Evolutionary conservation across 208 protist genomes (phyloP).

Genomic region (Wallacemonas sp.): DNA sequence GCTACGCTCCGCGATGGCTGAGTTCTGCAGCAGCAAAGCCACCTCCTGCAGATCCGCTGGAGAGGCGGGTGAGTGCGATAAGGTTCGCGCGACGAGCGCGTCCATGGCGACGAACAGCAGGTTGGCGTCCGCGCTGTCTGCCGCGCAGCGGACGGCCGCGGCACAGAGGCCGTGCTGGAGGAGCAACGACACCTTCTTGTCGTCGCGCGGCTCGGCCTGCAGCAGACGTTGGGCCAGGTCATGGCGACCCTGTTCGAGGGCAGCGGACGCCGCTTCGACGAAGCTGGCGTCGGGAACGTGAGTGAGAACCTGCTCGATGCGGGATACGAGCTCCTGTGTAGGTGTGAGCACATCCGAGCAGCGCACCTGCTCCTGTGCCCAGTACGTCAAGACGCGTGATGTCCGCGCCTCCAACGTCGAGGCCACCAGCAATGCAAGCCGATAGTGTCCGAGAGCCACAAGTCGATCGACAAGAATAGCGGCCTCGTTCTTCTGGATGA

Average conservation of each 20-base stretch:
- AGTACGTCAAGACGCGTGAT: conserved; percentile 21
- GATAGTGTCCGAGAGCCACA: conserved; percentile 24
- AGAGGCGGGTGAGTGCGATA: background rate
- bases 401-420: conserved; percentile 22
- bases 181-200: conserved; percentile 28
- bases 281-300: conserved; percentile 25
- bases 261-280: conserved; percentile 34
- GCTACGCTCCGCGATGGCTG: conserved; percentile 6
- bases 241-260: conserved; percentile 15
- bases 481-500: conserved; percentile 21
- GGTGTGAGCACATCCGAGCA: background rate
- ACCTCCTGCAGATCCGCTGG: conserved; percentile 8
- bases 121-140: conserved; percentile 29
- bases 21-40: conserved; percentile 11
- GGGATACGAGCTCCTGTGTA: conserved; percentile 8
- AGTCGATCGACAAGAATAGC: conserved; percentile 42
- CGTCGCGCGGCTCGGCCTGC: conserved; percentile 30
- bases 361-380: conserved; percentile 20
- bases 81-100: conserved; percentile 11
- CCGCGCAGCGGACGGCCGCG: conserved; percentile 23
- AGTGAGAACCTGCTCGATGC: conserved; percentile 21
- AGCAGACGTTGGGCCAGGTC: conserved; percentile 38
- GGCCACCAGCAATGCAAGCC: conserved; percentile 41
- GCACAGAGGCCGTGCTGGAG: conserved; percentile 26
- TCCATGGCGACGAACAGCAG: conserved; percentile 35